phyloP scores from a whole-genome alignment of 2,329 filamentous ascomycete species.

The Hypoxylon sp. region DNA sequence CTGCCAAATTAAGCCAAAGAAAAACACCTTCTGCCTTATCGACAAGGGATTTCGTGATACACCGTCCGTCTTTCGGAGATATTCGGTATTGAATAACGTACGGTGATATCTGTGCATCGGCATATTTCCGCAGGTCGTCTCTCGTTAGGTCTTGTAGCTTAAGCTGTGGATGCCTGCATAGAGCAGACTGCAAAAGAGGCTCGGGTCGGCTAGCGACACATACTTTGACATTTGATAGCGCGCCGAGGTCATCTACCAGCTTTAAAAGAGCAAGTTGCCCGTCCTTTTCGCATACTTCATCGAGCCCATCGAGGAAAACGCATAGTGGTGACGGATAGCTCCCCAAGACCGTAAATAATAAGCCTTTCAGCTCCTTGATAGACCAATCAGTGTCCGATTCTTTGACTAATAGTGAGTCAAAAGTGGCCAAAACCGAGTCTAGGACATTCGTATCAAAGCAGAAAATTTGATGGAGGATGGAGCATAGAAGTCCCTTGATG shows the following conservation, averaged over 20 bases:
- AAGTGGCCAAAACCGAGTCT: conserved; percentile 6
- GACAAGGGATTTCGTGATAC: background rate
- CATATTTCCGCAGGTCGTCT: conserved; percentile 10
- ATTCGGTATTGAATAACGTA: conserved; percentile 1
- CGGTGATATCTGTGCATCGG: background rate
- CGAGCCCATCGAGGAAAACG: conserved; percentile 28
- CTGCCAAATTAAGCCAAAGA: conserved; percentile 15
- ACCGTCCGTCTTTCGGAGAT: background rate
- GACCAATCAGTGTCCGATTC: conserved; percentile 15
- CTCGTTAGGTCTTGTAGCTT: conserved; percentile 17
- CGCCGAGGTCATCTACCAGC: background rate
- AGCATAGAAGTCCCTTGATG: conserved; percentile 28
- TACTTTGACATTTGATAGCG: conserved; percentile 16
- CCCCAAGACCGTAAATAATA: conserved; percentile 6
- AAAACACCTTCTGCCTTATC: conserved; percentile 24
- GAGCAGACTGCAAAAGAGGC: background rate
- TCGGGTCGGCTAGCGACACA: conserved; percentile 22
- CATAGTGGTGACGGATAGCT: conserved; percentile 11
- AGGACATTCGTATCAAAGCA: background rate
- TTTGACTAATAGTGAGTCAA: background rate
- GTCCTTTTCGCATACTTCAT: conserved; percentile 23
- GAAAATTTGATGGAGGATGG: conserved; percentile 25
- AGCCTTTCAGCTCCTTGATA: conserved; percentile 2
- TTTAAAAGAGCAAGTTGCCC: conserved; percentile 5
- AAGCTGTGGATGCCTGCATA: conserved; percentile 12